phyloP scores from a whole-genome alignment of 768 basidiomycete genomes.

The Lactarius psammicola region DNA sequence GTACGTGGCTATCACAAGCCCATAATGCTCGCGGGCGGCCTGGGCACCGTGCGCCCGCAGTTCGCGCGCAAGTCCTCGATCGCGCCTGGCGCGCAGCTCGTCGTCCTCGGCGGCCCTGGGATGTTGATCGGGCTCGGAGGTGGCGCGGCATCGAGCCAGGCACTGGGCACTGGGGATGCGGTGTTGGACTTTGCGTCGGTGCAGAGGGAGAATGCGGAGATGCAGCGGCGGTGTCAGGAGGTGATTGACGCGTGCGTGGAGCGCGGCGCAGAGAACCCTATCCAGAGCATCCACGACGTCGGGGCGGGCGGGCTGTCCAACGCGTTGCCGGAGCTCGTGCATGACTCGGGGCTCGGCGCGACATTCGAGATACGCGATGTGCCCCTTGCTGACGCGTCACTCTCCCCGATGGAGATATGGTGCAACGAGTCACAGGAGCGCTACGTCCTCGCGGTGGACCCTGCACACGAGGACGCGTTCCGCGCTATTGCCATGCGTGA shows the following conservation, averaged over 20 bases:
- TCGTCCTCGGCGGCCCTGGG: slow-evolving; percentile 94
- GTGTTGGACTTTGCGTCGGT: slow-evolving; percentile 97
- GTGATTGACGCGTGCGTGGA: slow-evolving; percentile 91
- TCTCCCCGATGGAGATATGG: slow-evolving; percentile 99
- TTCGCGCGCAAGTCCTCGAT: slow-evolving; percentile 81
- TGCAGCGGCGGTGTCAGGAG: slow-evolving; percentile 96
- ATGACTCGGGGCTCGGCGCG: slow-evolving; percentile 91
- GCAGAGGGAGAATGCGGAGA: slow-evolving; percentile 97
- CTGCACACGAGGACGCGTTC: slow-evolving; percentile 61
- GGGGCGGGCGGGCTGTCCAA: slow-evolving; percentile 97
- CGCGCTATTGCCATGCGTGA: slow-evolving; percentile 80
- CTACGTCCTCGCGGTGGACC: slow-evolving; percentile 88
- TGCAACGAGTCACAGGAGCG: slow-evolving; percentile 99
- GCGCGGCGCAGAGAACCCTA: slow-evolving; percentile 61
- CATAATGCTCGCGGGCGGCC: slow-evolving; percentile 98
- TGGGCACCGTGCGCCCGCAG: slow-evolving; percentile 85
- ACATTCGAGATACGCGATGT: slow-evolving; percentile 92
- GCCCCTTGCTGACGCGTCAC: slow-evolving; percentile 83
- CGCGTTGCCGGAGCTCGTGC: slow-evolving; percentile 94
- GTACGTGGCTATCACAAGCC: slow-evolving; percentile 98
- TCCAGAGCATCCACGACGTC: slow-evolving; percentile 97
- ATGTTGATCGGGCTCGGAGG: slow-evolving; percentile 96
- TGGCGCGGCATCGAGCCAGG: slow-evolving; percentile 93
- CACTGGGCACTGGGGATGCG: slow-evolving; percentile 84
- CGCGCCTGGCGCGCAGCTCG: slow-evolving; percentile 76